Evolutionary conservation across 306 rosid species (phyloP).

Genomic region (Crotalaria pallida): DNA sequence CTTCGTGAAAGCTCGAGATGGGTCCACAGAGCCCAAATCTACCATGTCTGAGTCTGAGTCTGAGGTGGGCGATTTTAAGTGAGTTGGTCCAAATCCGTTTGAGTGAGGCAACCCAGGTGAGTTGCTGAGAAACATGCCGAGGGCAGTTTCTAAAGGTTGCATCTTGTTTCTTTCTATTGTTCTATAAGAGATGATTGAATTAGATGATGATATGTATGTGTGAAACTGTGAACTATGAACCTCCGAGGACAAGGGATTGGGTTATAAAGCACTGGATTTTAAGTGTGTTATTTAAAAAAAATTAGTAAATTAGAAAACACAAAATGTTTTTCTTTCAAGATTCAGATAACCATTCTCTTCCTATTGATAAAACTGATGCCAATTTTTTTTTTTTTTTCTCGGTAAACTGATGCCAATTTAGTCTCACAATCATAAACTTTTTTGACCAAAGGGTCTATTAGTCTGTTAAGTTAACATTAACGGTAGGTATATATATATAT

Average conservation of each 20-base stretch:
- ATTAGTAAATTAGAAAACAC: too few species aligned
- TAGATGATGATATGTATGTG: too few species aligned
- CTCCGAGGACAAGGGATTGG: neutral
- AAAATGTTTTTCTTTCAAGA: too few species aligned
- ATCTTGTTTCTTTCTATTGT: neutral
- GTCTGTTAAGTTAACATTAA: too few species aligned
- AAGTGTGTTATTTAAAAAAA: neutral
- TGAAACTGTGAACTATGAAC: too few species aligned
- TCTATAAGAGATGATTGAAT: neutral
- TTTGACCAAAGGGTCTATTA: too few species aligned
- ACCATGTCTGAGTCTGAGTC: neutral
- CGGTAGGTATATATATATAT: too few species aligned
- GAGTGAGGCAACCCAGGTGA: neutral
- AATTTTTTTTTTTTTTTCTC: too few species aligned
- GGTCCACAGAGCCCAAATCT: conserved; percentile 39
- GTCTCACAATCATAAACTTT: too few species aligned
- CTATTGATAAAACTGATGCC: too few species aligned
- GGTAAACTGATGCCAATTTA: too few species aligned
- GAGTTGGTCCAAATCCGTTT: conserved; percentile 16
- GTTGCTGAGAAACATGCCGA: neutral
- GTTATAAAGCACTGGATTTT: neutral
- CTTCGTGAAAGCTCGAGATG: conserved; percentile 50
- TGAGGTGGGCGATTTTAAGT: conserved; percentile 14
- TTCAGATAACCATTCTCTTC: too few species aligned
- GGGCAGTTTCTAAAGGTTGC: neutral